Base-by-base conservation (phyloP, 495 filamentous ascomycete genomes). In the Amphirosellinia nigrospora region DNA sequence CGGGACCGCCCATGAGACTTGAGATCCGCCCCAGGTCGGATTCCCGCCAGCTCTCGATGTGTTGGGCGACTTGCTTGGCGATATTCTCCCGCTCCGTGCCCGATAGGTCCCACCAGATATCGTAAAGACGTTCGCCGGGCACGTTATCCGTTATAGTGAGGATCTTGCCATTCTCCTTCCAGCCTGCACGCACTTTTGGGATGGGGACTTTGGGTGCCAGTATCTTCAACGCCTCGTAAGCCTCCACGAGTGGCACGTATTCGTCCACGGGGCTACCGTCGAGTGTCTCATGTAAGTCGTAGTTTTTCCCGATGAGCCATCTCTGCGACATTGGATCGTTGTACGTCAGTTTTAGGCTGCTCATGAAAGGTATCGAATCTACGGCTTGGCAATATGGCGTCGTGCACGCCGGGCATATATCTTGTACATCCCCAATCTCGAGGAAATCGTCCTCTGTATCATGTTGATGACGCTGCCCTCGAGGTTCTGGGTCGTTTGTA, bases 361-460 rank as follows among this genome's bases (percentile, higher is more conserved):
- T 72, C 53, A 67, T 70, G 38, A 77, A 77, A 1, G 75, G 72
- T 10, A 77, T 43, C 4, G 75, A 75, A 34, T 75, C 75, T 34
- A 73, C 41, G 11, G 72, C 72, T 56, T 74, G 71, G 16, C 64
- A 70, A 16, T 75, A 77, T 13, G 75, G 64, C 8, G 75, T 75
- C 13, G 73, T 69, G 50, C 75, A 77, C 6, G 75, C 73, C 2
- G 75, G 75, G 32, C 73, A 77, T 13, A 72, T 73, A 45, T 77
- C 75, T 15, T 72, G 66, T 15, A 77, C 71, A n/a, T 77, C 75
- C n/a, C 73, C 67, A 16, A 77, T 77, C 8, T 75, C 75, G 60
- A 73, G 8, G 41, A 64, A 72, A 13, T 74, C 73, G 2, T 75
- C 73, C 28, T 61, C 66, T 59, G 67, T n/a, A 1, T 23, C 10